phyloP scores from a whole-genome alignment of 371 early-diverging fungal genomes.

The Mucor mucedo region DNA sequence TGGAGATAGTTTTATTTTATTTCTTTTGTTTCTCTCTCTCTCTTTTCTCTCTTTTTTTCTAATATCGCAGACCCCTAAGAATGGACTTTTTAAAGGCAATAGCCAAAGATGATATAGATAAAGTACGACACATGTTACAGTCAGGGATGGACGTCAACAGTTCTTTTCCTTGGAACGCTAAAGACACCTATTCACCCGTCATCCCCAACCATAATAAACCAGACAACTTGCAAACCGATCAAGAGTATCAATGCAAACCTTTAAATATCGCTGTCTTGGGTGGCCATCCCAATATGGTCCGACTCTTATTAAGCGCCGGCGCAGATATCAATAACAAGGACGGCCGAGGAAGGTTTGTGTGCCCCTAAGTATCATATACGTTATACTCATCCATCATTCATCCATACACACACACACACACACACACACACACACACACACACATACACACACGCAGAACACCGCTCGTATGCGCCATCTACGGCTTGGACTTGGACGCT shows the following conservation, averaged over 20 bases:
- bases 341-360: constrained; percentile 63
- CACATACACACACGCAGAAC: constrained; percentile 31
- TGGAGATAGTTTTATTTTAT: neutral
- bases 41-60: neutral
- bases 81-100: constrained; percentile 61
- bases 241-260: constrained; percentile 62
- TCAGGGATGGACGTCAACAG: constrained; percentile 58
- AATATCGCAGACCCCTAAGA: neutral
- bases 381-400: too few species aligned
- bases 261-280: constrained; percentile 74
- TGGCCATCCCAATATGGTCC: constrained; percentile 66
- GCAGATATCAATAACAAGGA: constrained; percentile 70
- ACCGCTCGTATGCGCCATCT: constrained; percentile 61
- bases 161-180: constrained; percentile 57
- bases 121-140: constrained; percentile 49
- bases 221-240: constrained; percentile 33
- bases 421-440: too few species aligned
- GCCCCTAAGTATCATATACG: too few species aligned
- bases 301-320: constrained; percentile 62
- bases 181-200: constrained; percentile 49
- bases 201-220: constrained; percentile 35
- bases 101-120: constrained; percentile 55
- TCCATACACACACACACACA: too few species aligned
- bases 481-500: constrained; percentile 62
- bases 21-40: neutral